These are phyloP conservation scores for Phytophthora colocasiae DNA, from an alignment of 352 stramenopile genomes.

Conservation along the genomic window DNA sequence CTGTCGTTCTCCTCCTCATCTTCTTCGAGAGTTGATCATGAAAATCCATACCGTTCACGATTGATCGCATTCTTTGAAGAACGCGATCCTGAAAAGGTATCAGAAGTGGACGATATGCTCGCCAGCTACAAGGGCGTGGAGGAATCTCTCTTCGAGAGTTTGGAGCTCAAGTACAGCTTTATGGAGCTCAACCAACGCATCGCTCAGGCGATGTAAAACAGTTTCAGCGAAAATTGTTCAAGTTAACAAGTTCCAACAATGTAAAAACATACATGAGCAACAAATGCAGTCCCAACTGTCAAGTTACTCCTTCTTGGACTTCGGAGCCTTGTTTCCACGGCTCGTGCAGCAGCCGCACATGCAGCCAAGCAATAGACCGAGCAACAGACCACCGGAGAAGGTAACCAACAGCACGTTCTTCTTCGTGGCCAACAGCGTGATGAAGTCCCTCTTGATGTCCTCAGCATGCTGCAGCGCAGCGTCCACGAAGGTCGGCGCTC, in stretches of 20 bases:
- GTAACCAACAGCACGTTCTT: constrained; percentile 85
- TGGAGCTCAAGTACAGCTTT: constrained; percentile 88
- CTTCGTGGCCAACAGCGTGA: constrained; percentile 74
- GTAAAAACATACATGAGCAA: constrained; percentile 15
- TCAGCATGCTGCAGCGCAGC: constrained; percentile 46
- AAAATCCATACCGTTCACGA: constrained; percentile 55
- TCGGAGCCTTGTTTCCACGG: constrained; percentile 43
- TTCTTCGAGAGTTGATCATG: background rate
- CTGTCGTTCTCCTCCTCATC: constrained; percentile 20
- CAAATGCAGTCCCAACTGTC: background rate
- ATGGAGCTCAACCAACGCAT: constrained; percentile 65
- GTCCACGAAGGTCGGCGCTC: constrained; percentile 45
- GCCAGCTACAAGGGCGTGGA: constrained; percentile 78
- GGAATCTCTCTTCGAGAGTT: constrained; percentile 76
- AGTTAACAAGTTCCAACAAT: background rate
- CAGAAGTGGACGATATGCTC: constrained; percentile 81
- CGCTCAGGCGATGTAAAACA: constrained; percentile 39
- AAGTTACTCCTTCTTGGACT: constrained; percentile 70
- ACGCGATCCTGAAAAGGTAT: constrained; percentile 69
- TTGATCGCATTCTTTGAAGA: constrained; percentile 71
- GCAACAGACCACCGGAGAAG: constrained; percentile 68
- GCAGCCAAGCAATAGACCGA: constrained; percentile 75
- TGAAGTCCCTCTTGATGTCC: constrained; percentile 70
- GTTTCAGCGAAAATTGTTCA: constrained; percentile 2
- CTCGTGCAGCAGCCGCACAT: constrained; percentile 77